These are phyloP conservation scores for Anthracocystis walkeri DNA, from an alignment of 1,284 basidiomycete species.

Conservation along the genomic window DNA sequence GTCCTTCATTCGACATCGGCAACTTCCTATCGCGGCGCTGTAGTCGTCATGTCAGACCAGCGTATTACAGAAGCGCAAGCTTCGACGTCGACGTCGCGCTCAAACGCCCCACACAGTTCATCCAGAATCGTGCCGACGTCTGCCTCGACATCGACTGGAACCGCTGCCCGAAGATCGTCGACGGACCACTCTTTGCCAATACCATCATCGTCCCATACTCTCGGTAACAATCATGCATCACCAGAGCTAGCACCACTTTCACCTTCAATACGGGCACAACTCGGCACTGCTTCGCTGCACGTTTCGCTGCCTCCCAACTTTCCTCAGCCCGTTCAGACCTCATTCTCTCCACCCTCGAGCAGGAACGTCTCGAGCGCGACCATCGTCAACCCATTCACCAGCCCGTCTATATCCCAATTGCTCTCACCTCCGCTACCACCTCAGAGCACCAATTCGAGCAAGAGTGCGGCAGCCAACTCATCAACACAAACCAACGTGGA, in stretches of 20 bases:
- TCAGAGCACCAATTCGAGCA: slow-evolving; percentile 10
- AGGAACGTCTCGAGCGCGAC: slow-evolving; percentile 22
- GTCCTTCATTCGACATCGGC: neutral
- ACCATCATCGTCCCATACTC: slow-evolving; percentile 7
- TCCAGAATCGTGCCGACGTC: neutral
- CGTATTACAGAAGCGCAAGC: neutral
- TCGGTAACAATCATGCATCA: neutral
- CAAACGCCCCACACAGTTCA: neutral
- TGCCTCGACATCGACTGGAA: neutral
- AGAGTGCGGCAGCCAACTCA: neutral
- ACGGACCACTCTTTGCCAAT: slow-evolving; percentile 10
- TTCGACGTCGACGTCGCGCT: neutral
- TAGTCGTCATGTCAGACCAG: neutral
- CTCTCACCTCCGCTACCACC: slow-evolving; percentile 31
- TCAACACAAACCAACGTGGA: neutral
- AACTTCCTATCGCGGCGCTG: neutral
- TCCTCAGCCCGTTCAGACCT: slow-evolving; percentile 51
- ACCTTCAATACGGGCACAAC: slow-evolving; percentile 22
- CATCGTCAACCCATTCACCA: slow-evolving; percentile 32
- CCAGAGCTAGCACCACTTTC: slow-evolving; percentile 12
- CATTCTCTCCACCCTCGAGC: slow-evolving; percentile 55
- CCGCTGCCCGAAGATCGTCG: neutral
- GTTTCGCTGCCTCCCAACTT: slow-evolving; percentile 59
- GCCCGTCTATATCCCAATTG: slow-evolving; percentile 44
- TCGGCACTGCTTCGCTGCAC: slow-evolving; percentile 44